phyloP scores from a whole-genome alignment of 2,329 filamentous ascomycete species.

The Fusarium vanettenii region DNA sequence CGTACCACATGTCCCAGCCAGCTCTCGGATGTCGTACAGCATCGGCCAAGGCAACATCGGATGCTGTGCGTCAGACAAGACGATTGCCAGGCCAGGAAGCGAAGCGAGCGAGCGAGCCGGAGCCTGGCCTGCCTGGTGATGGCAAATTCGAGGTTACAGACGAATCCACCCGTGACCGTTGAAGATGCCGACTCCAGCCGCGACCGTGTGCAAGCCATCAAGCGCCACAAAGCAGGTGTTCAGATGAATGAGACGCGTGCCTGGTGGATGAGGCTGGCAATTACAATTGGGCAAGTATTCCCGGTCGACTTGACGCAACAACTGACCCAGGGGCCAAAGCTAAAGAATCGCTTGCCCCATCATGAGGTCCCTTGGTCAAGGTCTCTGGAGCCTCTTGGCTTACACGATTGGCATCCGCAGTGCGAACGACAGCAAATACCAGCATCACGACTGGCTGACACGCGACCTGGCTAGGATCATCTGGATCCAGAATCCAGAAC shows the following conservation, averaged over 20 bases:
- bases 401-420: conserved; percentile 24
- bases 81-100: not conserved
- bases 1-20: conserved; percentile 3
- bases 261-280: conserved; percentile 12
- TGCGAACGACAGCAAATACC: not conserved
- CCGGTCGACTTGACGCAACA: conserved; percentile 1
- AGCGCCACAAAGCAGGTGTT: not conserved
- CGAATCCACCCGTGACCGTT: not conserved
- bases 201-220: not conserved
- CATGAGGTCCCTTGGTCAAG: conserved; percentile 6
- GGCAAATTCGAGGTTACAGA: not conserved
- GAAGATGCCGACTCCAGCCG: conserved; percentile 14
- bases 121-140: not conserved
- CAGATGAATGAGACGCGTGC: not conserved
- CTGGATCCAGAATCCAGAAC: not conserved
- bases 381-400: conserved; percentile 26
- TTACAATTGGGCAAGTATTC: conserved; percentile 6
- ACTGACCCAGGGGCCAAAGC: conserved; percentile 18
- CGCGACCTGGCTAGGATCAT: conserved; percentile 11
- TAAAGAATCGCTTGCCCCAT: conserved; percentile 9
- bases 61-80: conserved; percentile 9
- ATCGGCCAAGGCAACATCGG: conserved; percentile 4
- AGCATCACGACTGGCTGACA: conserved; percentile 11
- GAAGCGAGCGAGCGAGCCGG: not conserved
- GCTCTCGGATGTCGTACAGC: conserved; percentile 12